Conservation (phyloP, 2,329 filamentous ascomycete genomes). For the Penicillium sp. region DNA sequence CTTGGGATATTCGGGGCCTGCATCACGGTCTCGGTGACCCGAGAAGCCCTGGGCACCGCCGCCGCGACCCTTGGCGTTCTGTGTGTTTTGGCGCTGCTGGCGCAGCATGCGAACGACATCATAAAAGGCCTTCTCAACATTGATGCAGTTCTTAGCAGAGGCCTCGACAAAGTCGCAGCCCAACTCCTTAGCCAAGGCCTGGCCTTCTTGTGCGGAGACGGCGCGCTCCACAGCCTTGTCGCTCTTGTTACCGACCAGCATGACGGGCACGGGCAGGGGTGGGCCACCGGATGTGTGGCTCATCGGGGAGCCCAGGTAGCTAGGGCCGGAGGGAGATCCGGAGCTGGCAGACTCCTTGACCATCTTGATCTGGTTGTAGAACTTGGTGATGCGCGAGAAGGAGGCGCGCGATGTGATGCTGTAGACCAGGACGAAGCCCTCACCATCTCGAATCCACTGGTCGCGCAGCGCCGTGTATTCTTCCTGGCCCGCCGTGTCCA, state of each 20-base stretch:
- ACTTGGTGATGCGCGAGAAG: constrained; percentile 91
- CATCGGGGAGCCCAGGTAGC: constrained; percentile 57
- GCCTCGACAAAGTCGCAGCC: constrained; percentile 97
- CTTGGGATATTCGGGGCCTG: constrained; percentile 47
- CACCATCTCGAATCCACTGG: constrained; percentile 97
- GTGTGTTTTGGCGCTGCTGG: constrained; percentile 71
- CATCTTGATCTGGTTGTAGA: constrained; percentile 95
- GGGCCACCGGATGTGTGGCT: constrained; percentile 55
- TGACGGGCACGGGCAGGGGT: constrained; percentile 78
- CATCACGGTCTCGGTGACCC: constrained; percentile 45
- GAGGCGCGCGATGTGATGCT: constrained; percentile 97
- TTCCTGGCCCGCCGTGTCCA: constrained; percentile 97
- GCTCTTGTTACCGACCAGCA: constrained; percentile 99
- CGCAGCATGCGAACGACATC: constrained; percentile 92
- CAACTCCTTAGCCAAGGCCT: constrained; percentile 86
- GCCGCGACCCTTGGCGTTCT: constrained; percentile 28
- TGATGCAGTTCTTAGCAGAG: constrained; percentile 97
- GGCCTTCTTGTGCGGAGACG: constrained; percentile 94
- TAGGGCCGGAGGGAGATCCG: constrained; percentile 58
- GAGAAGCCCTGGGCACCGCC: constrained; percentile 45
- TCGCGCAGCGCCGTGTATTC: constrained; percentile 96
- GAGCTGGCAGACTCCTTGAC: constrained; percentile 83
- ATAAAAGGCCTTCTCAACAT: constrained; percentile 98
- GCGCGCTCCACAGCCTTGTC: constrained; percentile 95
- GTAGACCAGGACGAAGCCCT: constrained; percentile 97